Conservation (phyloP, 2,329 filamentous ascomycete species). For the Pseudogymnoascus sp. region DNA sequence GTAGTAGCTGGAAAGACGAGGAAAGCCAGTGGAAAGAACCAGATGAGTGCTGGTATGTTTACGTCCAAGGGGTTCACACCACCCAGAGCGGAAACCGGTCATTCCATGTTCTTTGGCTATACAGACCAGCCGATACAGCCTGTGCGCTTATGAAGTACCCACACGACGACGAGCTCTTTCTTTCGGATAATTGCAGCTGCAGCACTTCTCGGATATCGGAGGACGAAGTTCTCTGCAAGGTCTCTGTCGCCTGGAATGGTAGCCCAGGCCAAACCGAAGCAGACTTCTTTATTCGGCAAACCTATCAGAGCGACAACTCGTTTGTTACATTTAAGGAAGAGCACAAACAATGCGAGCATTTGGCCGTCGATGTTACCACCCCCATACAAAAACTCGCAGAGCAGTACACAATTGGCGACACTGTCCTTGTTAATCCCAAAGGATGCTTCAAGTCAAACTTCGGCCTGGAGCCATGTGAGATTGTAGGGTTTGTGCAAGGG, state of each 20-base stretch:
- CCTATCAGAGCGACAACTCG: conserved; percentile 54
- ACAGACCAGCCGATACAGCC: conserved; percentile 63
- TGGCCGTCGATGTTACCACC: conserved; percentile 20
- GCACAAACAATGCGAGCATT: conserved; percentile 50
- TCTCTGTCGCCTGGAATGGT: conserved; percentile 53
- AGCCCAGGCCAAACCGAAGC: conserved; percentile 35
- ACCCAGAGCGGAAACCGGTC: conserved; percentile 32
- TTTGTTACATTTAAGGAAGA: conserved; percentile 53
- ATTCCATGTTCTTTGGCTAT: conserved; percentile 69
- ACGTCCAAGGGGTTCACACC: conserved; percentile 53
- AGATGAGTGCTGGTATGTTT: conserved; percentile 60
- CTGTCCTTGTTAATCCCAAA: conserved; percentile 37
- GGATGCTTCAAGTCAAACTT: conserved; percentile 38
- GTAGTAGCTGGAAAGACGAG: conserved; percentile 51
- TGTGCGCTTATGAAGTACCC: conserved; percentile 64
- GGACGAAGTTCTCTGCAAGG: conserved; percentile 50
- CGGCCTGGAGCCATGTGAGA: conserved; percentile 53
- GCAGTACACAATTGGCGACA: conserved; percentile 49
- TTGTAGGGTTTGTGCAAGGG: conserved; percentile 38
- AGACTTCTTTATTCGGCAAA: conserved; percentile 62
- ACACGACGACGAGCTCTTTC: conserved; percentile 65
- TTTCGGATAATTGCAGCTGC: conserved; percentile 73
- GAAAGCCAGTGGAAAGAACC: conserved; percentile 37
- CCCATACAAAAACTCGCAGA: conserved; percentile 18
- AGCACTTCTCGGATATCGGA: conserved; percentile 40